Percentiles rank a stretch among this genome's conserved stretches.
phyloP scores from a whole-genome alignment of 148 eudicot species.

The Pharnaceum exiguum region DNA sequence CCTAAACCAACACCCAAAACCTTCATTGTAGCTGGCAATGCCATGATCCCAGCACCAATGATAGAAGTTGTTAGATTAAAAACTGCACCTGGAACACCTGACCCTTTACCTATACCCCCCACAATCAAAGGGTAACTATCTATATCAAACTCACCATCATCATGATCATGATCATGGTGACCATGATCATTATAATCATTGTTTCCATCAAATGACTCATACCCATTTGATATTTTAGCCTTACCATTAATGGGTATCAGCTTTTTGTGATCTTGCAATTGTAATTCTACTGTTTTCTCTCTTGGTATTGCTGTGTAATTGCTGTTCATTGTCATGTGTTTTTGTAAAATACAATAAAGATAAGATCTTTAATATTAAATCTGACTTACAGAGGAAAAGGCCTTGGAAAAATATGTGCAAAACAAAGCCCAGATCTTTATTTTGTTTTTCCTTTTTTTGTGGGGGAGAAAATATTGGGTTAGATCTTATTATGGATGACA shows the following conservation, averaged over 20 bases:
- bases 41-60: slow-evolving; percentile 99
- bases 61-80: slow-evolving; percentile 86
- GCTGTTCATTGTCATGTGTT: slow-evolving; percentile 28
- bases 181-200: slow-evolving; percentile 11
- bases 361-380: background rate
- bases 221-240: slow-evolving; percentile 21
- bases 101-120: slow-evolving; percentile 43
- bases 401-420: too few relatives aligned
- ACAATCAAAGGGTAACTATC: slow-evolving; percentile 61
- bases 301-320: slow-evolving; percentile 40
- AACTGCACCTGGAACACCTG: slow-evolving; percentile 81
- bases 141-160: slow-evolving; percentile 42
- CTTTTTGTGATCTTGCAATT: slow-evolving; percentile 25
- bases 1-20: slow-evolving; percentile 75
- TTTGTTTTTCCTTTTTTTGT: too few relatives aligned
- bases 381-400: background rate
- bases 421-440: too few relatives aligned
- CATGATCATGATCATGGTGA: slow-evolving; percentile 16
- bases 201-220: slow-evolving; percentile 18
- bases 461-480: too few relatives aligned
- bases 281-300: slow-evolving; percentile 29
- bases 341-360: too few relatives aligned
- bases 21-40: slow-evolving; percentile 92
- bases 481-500: too few relatives aligned
- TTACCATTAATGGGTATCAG: slow-evolving; percentile 26